Conservation (phyloP, 2,329 filamentous ascomycete species). For the Colletotrichum eleusines region DNA sequence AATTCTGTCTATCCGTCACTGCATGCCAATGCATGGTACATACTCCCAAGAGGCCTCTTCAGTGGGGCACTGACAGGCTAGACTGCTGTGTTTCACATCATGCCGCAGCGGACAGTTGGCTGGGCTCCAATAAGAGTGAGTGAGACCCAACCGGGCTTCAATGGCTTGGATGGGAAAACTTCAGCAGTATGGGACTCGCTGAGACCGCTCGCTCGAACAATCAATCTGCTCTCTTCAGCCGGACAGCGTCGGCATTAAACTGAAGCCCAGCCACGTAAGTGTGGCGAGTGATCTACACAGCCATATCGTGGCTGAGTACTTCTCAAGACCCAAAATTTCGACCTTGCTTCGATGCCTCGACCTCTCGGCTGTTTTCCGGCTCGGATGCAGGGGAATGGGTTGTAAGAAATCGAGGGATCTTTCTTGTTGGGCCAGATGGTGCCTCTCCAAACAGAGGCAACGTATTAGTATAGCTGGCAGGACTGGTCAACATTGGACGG, state of each 20-base stretch:
- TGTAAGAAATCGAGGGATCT: not conserved
- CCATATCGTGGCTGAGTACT: constrained; percentile 34
- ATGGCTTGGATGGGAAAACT: constrained; percentile 4
- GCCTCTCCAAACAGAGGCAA: not conserved
- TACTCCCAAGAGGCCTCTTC: constrained; percentile 35
- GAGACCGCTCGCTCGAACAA: no score
- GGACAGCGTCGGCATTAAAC: constrained; percentile 2
- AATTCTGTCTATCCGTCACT: constrained; percentile 38
- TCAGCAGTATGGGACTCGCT: constrained; percentile 5
- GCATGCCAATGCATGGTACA: constrained; percentile 33
- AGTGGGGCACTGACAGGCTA: constrained; percentile 32
- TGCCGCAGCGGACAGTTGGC: constrained; percentile 25
- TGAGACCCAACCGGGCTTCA: constrained; percentile 13
- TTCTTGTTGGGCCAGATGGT: not conserved
- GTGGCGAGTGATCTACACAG: constrained; percentile 23
- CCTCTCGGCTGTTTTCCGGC: constrained; percentile 22
- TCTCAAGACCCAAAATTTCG: constrained; percentile 20
- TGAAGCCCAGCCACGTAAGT: constrained; percentile 15
- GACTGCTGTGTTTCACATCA: constrained; percentile 28
- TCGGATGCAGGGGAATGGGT: not conserved
- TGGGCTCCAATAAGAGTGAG: constrained; percentile 16
- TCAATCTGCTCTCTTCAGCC: not conserved
- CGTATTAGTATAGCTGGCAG: not conserved
- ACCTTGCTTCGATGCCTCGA: not conserved
- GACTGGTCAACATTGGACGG: constrained; percentile 6